These are phyloP conservation scores for Lactifluus pinguis DNA, from an alignment of 768 basidiomycete species.

Conservation along the genomic window DNA sequence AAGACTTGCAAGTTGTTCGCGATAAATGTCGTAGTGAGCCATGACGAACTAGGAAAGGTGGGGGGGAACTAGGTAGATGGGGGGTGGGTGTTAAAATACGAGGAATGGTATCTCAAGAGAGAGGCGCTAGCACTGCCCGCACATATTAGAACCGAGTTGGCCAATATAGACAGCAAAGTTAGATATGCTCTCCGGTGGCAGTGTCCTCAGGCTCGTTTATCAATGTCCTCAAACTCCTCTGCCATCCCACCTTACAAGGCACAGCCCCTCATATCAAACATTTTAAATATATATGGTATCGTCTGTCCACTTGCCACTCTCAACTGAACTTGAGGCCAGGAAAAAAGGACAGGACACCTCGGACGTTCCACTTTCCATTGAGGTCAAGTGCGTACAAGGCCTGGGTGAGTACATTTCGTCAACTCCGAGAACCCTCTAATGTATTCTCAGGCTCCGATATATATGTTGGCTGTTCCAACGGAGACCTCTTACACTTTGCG, in stretches of 20 bases:
- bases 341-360: constrained; percentile 1
- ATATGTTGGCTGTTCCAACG: constrained; percentile 80
- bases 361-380: constrained; percentile 9
- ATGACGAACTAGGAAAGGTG: not conserved
- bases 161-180: not conserved
- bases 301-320: constrained; percentile 3
- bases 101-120: not conserved
- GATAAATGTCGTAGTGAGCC: constrained; percentile 12
- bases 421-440: not conserved
- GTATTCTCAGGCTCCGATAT: constrained; percentile 59
- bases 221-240: constrained; percentile 33
- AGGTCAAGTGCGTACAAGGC: constrained; percentile 25
- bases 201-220: not conserved
- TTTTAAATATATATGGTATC: constrained; percentile 22
- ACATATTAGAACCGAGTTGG: not conserved
- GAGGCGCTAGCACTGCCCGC: not conserved
- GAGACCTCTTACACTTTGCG: constrained; percentile 73
- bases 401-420: constrained; percentile 18
- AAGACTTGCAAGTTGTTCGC: constrained; percentile 9
- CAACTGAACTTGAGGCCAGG: too few relatives aligned
- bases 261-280: constrained; percentile 36
- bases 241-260: constrained; percentile 54
- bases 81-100: not conserved
- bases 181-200: not conserved
- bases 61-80: not conserved